Evolutionary conservation across 371 early-diverging fungal genomes (phyloP).

Genomic region (Mucor racemosus): DNA sequence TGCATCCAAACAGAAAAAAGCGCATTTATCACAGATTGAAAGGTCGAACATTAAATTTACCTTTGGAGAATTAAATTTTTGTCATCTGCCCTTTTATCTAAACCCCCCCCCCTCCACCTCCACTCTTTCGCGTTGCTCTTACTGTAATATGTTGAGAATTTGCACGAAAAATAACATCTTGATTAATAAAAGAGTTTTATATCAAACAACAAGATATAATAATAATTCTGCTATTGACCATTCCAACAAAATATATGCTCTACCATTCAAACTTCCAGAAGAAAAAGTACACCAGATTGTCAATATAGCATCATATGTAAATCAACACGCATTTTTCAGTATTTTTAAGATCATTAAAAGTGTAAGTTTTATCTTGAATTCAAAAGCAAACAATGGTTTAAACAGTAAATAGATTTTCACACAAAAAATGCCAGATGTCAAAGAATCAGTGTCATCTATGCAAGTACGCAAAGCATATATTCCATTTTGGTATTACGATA

Average conservation of each 20-base stretch:
- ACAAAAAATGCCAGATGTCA: slow-evolving; percentile 30
- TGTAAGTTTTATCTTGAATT: slow-evolving; percentile 8
- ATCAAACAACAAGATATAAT: background rate
- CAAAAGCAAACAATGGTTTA: background rate
- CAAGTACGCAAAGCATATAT: slow-evolving; percentile 37
- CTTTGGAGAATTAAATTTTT: no score
- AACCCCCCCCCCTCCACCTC: no score
- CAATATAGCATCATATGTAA: slow-evolving; percentile 34
- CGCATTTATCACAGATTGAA: no score
- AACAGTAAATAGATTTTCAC: slow-evolving; percentile 26
- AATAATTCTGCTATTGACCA: background rate
- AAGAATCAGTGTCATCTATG: slow-evolving; percentile 27
- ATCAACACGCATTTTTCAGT: slow-evolving; percentile 32
- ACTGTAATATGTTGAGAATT: slow-evolving; percentile 9
- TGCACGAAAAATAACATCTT: background rate
- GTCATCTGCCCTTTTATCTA: no score
- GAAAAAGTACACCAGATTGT: slow-evolving; percentile 30
- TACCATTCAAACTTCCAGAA: slow-evolving; percentile 39
- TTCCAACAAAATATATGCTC: slow-evolving; percentile 32
- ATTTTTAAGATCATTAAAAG: slow-evolving; percentile 40
- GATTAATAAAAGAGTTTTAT: background rate
- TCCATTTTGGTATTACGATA: slow-evolving; percentile 43
- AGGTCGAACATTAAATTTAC: no score
- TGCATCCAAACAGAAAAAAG: no score
- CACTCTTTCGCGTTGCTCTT: background rate